phyloP scores from a whole-genome alignment of 75 land plant species.

The Selaginella moellendorffii region DNA sequence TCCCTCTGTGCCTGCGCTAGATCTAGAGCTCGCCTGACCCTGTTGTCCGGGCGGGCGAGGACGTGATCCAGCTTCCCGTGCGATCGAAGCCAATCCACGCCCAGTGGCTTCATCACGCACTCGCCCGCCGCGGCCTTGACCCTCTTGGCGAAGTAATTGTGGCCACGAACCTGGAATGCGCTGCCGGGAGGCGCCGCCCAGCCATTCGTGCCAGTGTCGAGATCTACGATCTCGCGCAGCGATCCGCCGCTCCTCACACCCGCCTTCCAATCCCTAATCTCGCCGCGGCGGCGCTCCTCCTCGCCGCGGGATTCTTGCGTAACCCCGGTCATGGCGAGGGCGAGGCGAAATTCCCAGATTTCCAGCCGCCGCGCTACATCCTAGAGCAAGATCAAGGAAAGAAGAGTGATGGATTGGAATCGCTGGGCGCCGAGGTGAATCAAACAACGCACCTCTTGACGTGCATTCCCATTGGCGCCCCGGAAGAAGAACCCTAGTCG shows the following conservation, averaged over 20 bases:
- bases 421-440: no score
- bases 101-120: conserved; percentile 1
- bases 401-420: no score
- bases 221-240: neutral
- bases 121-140: neutral
- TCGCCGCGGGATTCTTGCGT: no score
- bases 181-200: neutral
- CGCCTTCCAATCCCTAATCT: neutral
- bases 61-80: conserved; percentile 7
- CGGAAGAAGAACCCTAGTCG: no score
- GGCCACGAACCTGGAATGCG: neutral
- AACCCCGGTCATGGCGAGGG: neutral
- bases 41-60: neutral
- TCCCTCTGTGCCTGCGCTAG: neutral
- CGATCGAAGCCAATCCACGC: conserved; percentile 3
- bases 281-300: no score
- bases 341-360: neutral
- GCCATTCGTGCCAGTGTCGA: conserved; percentile 1
- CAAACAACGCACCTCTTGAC: no score
- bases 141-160: neutral
- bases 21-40: neutral
- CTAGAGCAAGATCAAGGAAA: no score
- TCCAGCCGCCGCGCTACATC: no score
- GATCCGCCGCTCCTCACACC: neutral
- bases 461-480: no score